These are phyloP conservation scores for Eruca vesicaria DNA, from an alignment of 441 rosid genomes.

Conservation along the genomic window DNA sequence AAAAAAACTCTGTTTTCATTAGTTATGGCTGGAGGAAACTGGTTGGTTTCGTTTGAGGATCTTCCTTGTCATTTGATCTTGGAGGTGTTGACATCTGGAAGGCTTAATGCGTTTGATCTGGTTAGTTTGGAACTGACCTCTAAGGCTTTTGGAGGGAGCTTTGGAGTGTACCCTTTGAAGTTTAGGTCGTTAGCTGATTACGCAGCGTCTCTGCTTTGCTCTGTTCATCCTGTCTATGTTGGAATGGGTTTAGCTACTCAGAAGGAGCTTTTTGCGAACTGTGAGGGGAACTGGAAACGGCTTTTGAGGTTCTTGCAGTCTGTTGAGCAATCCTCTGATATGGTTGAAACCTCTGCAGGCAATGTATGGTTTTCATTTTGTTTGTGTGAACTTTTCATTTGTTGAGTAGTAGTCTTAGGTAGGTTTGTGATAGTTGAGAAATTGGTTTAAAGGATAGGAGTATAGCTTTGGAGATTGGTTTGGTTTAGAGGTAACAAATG, in stretches of 20 bases:
- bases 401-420: constrained; percentile 12
- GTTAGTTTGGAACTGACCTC: constrained; percentile 75
- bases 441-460: neutral
- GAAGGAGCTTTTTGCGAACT: constrained; percentile 68
- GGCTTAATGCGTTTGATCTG: constrained; percentile 71
- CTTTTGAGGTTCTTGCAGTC: constrained; percentile 85
- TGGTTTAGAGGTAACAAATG: neutral
- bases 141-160: constrained; percentile 64
- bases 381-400: constrained; percentile 6
- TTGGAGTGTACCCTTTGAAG: constrained; percentile 60
- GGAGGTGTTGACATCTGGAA: constrained; percentile 70
- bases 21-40: constrained; percentile 52
- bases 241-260: constrained; percentile 57
- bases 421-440: constrained; percentile 6
- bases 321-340: constrained; percentile 72
- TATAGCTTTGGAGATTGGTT: neutral
- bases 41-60: constrained; percentile 60
- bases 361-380: constrained; percentile 56
- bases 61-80: constrained; percentile 90
- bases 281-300: constrained; percentile 85
- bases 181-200: constrained; percentile 77
- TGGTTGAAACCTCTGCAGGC: constrained; percentile 86
- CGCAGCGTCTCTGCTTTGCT: constrained; percentile 76
- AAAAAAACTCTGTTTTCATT: constrained; percentile 24
- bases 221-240: constrained; percentile 46